Evolutionary conservation across 441 rosid genomes (phyloP).

Genomic region (Euphorbia corollata): DNA sequence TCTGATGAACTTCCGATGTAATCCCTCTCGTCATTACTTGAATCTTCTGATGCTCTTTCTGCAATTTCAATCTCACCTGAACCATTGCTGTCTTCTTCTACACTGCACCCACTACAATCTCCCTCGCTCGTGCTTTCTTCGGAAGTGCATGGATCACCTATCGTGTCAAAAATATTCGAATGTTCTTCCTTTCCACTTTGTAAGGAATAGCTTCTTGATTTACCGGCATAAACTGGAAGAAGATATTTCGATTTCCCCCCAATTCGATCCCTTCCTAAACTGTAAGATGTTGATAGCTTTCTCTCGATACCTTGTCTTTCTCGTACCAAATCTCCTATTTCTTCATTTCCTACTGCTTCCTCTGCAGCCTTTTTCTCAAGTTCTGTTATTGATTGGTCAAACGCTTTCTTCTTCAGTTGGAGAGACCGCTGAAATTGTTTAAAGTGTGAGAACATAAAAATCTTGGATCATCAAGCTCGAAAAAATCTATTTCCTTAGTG

Average conservation of each 20-base stretch:
- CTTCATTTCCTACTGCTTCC: conserved; percentile 32
- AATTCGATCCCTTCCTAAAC: conserved; percentile 57
- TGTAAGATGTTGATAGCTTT: conserved; percentile 74
- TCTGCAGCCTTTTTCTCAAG: conserved; percentile 43
- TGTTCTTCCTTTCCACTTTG: conserved; percentile 39
- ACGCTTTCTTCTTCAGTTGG: conserved; percentile 55
- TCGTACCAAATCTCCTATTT: conserved; percentile 41
- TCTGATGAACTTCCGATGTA: conserved; percentile 23
- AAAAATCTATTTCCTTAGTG: neutral
- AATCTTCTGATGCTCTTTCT: conserved; percentile 33
- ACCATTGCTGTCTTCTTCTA: conserved; percentile 5
- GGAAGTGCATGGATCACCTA: conserved; percentile 35
- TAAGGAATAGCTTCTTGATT: conserved; percentile 48
- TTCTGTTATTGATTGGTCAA: conserved; percentile 46
- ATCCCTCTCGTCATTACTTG: conserved; percentile 24
- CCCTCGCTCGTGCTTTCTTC: conserved; percentile 19
- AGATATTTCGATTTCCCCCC: conserved; percentile 25
- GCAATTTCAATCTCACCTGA: conserved; percentile 24
- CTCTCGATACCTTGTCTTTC: conserved; percentile 48
- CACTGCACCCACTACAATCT: neutral
- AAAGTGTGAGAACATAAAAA: neutral
- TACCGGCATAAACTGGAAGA: conserved; percentile 47
- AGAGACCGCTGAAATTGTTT: conserved; percentile 45
- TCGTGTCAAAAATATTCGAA: conserved; percentile 36
- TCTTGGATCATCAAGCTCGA: neutral